These are phyloP conservation scores for Lasiosphaeria miniovina DNA, from an alignment of 495 filamentous ascomycete species.

Conservation along the genomic window DNA sequence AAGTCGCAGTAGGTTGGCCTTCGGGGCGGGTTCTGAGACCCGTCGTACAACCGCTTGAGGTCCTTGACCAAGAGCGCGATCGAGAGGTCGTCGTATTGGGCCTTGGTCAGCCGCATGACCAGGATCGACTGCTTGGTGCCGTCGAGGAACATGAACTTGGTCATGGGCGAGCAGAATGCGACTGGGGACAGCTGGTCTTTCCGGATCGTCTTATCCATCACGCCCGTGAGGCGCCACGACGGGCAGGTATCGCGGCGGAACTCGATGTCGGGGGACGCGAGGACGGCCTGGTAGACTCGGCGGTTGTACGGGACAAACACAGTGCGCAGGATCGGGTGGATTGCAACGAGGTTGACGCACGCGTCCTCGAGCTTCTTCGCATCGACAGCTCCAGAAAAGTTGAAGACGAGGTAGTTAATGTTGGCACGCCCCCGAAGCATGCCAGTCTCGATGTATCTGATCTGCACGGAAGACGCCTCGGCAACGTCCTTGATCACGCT, in stretches of 20 bases:
- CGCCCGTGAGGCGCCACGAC: slow-evolving; percentile 37
- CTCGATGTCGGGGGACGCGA: slow-evolving; percentile 37
- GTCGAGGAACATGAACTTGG: slow-evolving; percentile 47
- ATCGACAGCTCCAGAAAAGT: slow-evolving; percentile 38
- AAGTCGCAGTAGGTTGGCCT: slow-evolving; percentile 45
- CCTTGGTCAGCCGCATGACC: slow-evolving; percentile 42
- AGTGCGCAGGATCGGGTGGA: slow-evolving; percentile 46
- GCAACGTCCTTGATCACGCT: slow-evolving; percentile 40
- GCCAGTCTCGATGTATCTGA: slow-evolving; percentile 44
- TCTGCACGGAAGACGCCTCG: slow-evolving; percentile 43
- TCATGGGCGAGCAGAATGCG: slow-evolving; percentile 40
- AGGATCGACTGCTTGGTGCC: slow-evolving; percentile 45
- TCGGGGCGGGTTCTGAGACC: slow-evolving; percentile 27
- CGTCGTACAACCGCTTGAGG: slow-evolving; percentile 41
- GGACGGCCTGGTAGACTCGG: slow-evolving; percentile 43
- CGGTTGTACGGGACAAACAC: slow-evolving; percentile 41
- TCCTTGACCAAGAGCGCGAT: slow-evolving; percentile 42
- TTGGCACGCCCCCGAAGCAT: slow-evolving; percentile 41
- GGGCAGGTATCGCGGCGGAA: slow-evolving; percentile 42
- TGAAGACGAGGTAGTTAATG: slow-evolving; percentile 45
- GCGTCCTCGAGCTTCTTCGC: slow-evolving; percentile 43
- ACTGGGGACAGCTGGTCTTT: slow-evolving; percentile 37
- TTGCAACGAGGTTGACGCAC: slow-evolving; percentile 35
- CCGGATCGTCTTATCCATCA: slow-evolving; percentile 38
- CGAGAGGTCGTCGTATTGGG: slow-evolving; percentile 46